A percentile compares a stretch with the other conserved stretches of the same genome.
Conservation (phyloP, 345 rosid species). For the Rhodamnia argentea region DNA sequence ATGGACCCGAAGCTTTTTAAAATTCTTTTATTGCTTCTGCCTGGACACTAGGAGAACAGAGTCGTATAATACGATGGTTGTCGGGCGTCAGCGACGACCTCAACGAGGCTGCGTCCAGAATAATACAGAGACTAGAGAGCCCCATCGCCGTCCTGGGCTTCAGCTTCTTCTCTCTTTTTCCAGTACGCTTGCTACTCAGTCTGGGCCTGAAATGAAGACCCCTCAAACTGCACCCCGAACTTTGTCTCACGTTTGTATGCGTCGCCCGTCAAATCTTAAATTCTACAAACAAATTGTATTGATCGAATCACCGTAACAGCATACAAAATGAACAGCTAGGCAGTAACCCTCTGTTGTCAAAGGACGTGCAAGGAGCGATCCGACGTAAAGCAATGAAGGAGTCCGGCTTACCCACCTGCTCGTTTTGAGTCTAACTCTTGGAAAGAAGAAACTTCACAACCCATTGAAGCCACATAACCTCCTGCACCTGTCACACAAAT, state of each 20-base stretch:
- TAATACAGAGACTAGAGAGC: neutral
- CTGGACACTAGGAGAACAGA: neutral
- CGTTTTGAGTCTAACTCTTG: too few relatives aligned
- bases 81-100: neutral
- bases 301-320: neutral
- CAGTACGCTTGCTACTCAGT: neutral
- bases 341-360: too few relatives aligned
- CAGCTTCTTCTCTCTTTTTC: neutral
- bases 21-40: neutral
- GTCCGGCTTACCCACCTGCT: too few relatives aligned
- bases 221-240: neutral
- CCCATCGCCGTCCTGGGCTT: neutral
- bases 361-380: too few relatives aligned
- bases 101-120: neutral
- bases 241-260: neutral
- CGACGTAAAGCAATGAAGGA: too few relatives aligned
- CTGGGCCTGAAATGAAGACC: neutral
- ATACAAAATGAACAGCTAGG: neutral
- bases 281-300: too few relatives aligned
- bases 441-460: constrained; percentile 17
- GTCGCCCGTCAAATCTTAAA: neutral
- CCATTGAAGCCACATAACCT: constrained; percentile 39
- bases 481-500: constrained; percentile 63
- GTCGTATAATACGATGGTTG: neutral
- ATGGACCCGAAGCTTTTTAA: neutral